These are phyloP conservation scores for Fraxinus quadrangulata DNA, from an alignment of 257 asterid species.

Conservation along the genomic window DNA sequence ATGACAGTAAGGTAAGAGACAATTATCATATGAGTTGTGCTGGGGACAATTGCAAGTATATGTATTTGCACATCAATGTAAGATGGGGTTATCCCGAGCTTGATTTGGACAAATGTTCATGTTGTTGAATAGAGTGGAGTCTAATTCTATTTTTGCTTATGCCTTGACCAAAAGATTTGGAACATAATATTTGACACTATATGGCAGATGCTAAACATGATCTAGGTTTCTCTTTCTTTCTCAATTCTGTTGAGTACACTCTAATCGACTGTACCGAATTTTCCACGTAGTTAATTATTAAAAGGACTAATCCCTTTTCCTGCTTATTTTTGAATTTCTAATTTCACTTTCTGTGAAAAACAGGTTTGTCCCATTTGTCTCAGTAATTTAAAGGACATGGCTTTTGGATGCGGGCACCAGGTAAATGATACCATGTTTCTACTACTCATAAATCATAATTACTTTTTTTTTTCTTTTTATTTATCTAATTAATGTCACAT, in stretches of 20 bases:
- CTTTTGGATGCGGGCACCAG: constrained; percentile 73
- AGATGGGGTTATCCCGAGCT: neutral
- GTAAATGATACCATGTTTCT: constrained; percentile 22
- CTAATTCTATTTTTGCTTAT: neutral
- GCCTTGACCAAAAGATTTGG: neutral
- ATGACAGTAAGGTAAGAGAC: constrained; percentile 46
- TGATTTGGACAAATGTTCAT: neutral
- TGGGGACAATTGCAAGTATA: neutral
- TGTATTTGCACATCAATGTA: neutral
- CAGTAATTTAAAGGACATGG: constrained; percentile 53
- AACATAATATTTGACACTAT: no score
- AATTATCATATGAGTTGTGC: neutral
- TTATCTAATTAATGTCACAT: neutral
- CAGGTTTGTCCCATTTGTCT: constrained; percentile 60
- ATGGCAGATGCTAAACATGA: no score
- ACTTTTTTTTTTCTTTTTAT: neutral
- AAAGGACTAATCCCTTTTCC: neutral
- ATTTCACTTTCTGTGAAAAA: constrained; percentile 9
- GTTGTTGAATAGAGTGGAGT: neutral
- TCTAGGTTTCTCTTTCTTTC: no score
- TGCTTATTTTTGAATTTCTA: neutral
- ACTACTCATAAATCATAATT: neutral
- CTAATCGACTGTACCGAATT: neutral
- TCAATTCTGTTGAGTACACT: neutral
- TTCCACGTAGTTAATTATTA: neutral